Conservation (phyloP, 2,329 filamentous ascomycete genomes). For the Cladosporium cucumerinum region DNA sequence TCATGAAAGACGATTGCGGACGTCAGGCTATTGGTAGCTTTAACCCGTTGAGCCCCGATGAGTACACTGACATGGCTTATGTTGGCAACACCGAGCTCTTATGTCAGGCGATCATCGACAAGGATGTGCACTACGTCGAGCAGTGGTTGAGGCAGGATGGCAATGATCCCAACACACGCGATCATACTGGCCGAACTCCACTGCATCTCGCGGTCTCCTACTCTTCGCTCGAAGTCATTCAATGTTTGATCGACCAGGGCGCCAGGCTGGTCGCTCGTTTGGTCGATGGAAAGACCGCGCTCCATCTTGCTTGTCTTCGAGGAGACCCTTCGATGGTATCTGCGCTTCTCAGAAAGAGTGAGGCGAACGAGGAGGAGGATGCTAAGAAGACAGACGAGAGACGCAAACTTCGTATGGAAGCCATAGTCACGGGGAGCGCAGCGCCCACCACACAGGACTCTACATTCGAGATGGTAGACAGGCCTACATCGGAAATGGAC, state of each 20-base stretch:
- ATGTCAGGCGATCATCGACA: constrained; percentile 77
- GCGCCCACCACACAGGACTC: constrained; percentile 22
- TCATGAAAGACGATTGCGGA: constrained; percentile 78
- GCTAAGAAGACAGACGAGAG: constrained; percentile 45
- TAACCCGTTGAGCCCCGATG: constrained; percentile 74
- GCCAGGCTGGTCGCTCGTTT: constrained; percentile 71
- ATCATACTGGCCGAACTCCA: constrained; percentile 75
- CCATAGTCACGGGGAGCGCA: neutral
- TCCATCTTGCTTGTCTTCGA: constrained; percentile 75
- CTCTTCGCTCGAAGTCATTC: constrained; percentile 67
- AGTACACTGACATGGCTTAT: constrained; percentile 92
- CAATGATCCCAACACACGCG: constrained; percentile 68
- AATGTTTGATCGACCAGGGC: constrained; percentile 66
- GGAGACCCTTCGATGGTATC: constrained; percentile 68
- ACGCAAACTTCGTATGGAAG: constrained; percentile 26
- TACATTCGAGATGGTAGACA: constrained; percentile 47
- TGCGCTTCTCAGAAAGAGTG: constrained; percentile 69
- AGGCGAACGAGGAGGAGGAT: constrained; percentile 66
- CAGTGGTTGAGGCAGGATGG: constrained; percentile 67
- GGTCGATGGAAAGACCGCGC: constrained; percentile 74
- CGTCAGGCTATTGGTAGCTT: constrained; percentile 71
- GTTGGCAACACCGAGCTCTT: constrained; percentile 73
- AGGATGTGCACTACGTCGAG: constrained; percentile 65
- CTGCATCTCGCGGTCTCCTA: constrained; percentile 71
- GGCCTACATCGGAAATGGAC: constrained; percentile 36